Base-by-base conservation (phyloP, 2,329 filamentous ascomycete genomes). In the Penicillium sp. region DNA sequence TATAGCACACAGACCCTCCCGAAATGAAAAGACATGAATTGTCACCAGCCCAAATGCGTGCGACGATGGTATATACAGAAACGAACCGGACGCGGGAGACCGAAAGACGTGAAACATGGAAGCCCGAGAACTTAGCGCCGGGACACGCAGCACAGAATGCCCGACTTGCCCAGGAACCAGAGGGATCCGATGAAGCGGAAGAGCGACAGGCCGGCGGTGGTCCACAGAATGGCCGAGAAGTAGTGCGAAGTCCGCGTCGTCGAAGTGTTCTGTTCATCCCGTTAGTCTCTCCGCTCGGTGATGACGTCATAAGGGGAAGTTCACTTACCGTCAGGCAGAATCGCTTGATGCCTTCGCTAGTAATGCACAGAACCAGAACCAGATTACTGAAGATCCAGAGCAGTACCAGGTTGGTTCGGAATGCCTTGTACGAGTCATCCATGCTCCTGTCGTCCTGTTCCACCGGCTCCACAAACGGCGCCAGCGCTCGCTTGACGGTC, bases 381-480 rank as follows among this genome's bases (percentile, higher is more conserved):
- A 87, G 87, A 75, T 97, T 97, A 58, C 89, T 92, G 75, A 96
- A 96, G 62, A 97, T 86, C 92, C 92, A 97, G 5, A 85, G 79
- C 27, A 92, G 86, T 52, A 96, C 89, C 61, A 97, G 80, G 69
- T 90, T 90, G 22, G 92, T 97, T 79, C 92, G 84, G 91, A 97
- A 97, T 77, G 90, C 91, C 81, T 96, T 96, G 84, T 97, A 97
- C 28, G 90, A 95, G 72, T 97, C 92, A 65, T 97, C 92, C 48
- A 96, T 82, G 18, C 90, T 90, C 78, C 91, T 92, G 72, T 86
- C 85, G 65, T 92, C 89, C 31, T 83, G 75, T 71, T 95, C 89
- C 52, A 85, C 82, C 6, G 82, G 86, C 50, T 88, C 80, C 57
- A 90, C 83, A 74, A 84, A 95, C 4, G 91, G 90, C 56, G 86